These are phyloP conservation scores for Pseudohyphozyma bogoriensis DNA, from an alignment of 768 basidiomycete genomes.

Conservation along the genomic window DNA sequence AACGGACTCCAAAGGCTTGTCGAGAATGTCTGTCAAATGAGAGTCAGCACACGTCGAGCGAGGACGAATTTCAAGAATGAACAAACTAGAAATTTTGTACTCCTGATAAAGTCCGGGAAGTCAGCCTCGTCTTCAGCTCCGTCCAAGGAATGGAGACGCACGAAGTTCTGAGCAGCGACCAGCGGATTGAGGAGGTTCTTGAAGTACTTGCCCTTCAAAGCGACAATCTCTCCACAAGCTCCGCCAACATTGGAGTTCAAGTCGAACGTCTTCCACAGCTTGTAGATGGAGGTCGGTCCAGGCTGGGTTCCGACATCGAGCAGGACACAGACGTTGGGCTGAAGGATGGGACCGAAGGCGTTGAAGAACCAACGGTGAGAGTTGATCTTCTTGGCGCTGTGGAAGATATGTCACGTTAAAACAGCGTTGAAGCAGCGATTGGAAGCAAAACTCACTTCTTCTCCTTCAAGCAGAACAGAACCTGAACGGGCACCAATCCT, in stretches of 20 bases:
- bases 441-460: slow-evolving; percentile 10
- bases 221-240: slow-evolving; percentile 72
- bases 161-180: slow-evolving; percentile 82
- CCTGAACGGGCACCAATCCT: slow-evolving; percentile 75
- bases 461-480: slow-evolving; percentile 37
- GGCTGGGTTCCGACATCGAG: slow-evolving; percentile 92
- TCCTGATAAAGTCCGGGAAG: background rate
- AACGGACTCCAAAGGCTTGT: slow-evolving; percentile 50
- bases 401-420: background rate
- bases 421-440: background rate
- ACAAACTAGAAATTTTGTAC: slow-evolving; percentile 9
- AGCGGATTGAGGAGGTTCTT: slow-evolving; percentile 69
- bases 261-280: slow-evolving; percentile 71
- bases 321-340: slow-evolving; percentile 49
- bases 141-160: slow-evolving; percentile 35
- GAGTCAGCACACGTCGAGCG: background rate
- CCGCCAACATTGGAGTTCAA: slow-evolving; percentile 34
- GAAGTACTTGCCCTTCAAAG: slow-evolving; percentile 57
- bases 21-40: slow-evolving; percentile 21
- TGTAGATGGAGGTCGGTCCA: slow-evolving; percentile 75
- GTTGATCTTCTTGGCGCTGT: slow-evolving; percentile 12
- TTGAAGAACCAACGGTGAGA: slow-evolving; percentile 97
- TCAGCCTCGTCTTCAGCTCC: background rate
- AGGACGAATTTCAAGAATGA: background rate
- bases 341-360: slow-evolving; percentile 71